Percentiles rank a stretch among this genome's conserved stretches.
Evolutionary conservation across 1,284 basidiomycete genomes (phyloP).

Genomic region (Ceratobasidium sp.): DNA sequence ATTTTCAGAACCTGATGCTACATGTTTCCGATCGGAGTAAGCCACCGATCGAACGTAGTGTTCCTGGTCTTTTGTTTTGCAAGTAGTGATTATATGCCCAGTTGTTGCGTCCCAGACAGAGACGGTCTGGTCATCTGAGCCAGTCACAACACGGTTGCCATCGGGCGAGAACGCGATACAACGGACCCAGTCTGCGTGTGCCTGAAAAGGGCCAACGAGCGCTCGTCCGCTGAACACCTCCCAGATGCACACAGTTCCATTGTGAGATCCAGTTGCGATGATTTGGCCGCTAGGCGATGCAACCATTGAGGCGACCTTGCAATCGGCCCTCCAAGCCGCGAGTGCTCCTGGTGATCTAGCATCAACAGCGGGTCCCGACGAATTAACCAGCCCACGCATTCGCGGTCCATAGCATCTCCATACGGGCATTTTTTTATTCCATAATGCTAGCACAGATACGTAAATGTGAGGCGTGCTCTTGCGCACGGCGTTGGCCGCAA

Average conservation of each 20-base stretch:
- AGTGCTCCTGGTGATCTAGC: background rate
- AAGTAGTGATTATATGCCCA: too few species aligned
- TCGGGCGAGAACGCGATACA: background rate
- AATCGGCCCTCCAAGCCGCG: background rate
- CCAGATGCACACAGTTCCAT: background rate
- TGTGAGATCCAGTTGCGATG: background rate
- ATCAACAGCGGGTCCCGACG: background rate
- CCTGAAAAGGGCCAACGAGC: background rate
- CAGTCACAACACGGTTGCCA: background rate
- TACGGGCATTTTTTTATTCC: background rate
- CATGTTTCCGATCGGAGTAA: too few species aligned
- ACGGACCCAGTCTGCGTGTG: background rate
- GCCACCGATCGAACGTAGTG: too few species aligned
- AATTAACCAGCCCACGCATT: background rate
- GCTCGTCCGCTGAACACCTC: background rate
- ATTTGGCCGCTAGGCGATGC: background rate
- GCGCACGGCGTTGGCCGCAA: background rate
- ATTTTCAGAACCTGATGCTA: background rate
- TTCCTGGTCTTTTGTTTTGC: too few species aligned
- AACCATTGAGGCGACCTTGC: background rate
- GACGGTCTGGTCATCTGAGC: background rate
- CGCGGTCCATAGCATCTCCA: background rate
- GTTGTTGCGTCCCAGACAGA: constrained; percentile 1
- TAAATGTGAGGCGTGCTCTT: constrained; percentile 20
- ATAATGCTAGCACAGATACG: background rate